Base-by-base conservation (phyloP, 2,329 filamentous ascomycete species). In the Arachnopeziza araneosa region DNA sequence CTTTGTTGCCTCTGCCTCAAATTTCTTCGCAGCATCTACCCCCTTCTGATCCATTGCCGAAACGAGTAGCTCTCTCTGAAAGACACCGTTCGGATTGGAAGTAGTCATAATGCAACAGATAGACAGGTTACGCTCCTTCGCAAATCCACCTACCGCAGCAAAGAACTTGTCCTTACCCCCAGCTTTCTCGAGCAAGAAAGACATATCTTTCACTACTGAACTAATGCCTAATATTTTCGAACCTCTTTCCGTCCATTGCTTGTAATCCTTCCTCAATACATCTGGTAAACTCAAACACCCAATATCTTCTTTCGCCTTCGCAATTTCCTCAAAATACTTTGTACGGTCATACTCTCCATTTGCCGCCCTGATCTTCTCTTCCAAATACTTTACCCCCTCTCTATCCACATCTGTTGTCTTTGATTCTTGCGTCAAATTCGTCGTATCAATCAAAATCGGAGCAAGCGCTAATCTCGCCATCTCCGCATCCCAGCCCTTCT, bases 231-330 rank as follows among this genome's bases (percentile, higher is more conserved):
- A 78, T 48, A 84, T 44, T 3, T n/a, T 14, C 0, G 69, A 71
- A 2, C 73, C 75, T 12, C 76, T 76, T 58, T 85, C 83, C 12
- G 75, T 76, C 90, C 90, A 95, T 70, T 89, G 81, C 76, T 96
- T 96, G 75, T 93, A 96, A 75, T 96, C 90, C 73, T 93, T 93
- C 64, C 88, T 80, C 56, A 93, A 74, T 49, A 93, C 81, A 66
- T 93, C 90, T 23, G 80, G 76, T 65, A 91, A 73, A 48, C 75
- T 77, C 52, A 95, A 75, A 0, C 70, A 66, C 2, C 80, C 82
- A 56, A 95, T 79, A 65, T 91, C 83, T 63, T 84, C 81, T 73
- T 93, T 93, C 5, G 89, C 86, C 5, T 73, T 73, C 0, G 79
- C 77, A 24, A 93, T 80, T 58, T 83, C 76, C 4, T 79, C 71